Base-by-base conservation (phyloP, 352 stramenopile species). In the Pythium myriotylum region DNA sequence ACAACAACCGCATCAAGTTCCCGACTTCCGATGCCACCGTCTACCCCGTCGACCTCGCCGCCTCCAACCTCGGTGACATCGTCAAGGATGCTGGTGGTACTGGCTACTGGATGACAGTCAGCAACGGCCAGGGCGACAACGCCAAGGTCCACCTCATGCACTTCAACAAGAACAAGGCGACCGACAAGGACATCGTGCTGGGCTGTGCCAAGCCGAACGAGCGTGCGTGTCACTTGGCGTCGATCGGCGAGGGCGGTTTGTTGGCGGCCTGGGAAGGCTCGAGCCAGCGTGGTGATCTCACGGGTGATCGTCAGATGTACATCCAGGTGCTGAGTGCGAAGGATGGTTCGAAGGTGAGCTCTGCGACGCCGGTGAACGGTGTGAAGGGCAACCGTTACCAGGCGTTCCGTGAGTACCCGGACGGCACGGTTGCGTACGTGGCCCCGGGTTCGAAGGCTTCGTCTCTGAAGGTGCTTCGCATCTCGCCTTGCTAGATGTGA, bases 1-100 rank as follows among this genome's bases (percentile, higher is more conserved):
- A 63, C 72, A 85, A 82, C 67, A 85, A 88, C 72, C 78, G 78
- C 59, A 85, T 88, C 72, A 88, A 86, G 60, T 77, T 77, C 47
- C 76, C 74, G n/a, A 78, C 77, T 45, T 79, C 69, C 54, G 72
- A 53, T 35, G 65, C 75, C 1, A 88, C 78, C 9, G 79, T 88
- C 65, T 85, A 86, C 65, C 76, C 76, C 0, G 79, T 88, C 23
- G 67, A 85, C 41, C 62, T 85, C 23, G 73, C 42, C 0, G 74
- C 73, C 0, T 64, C 72, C 3, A 83, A 86, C 68, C 57, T 86
- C 23, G 74, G 74, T 19, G 77, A 84, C 40, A 82, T 87, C 22
- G 73, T 84, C 49, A 67, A 67, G 62, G 69, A 78, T 13, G 49
- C 41, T 12, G 68, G 62, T 2, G 69, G 65, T n/a, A 70, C 69